A percentile compares a stretch with the other conserved stretches of the same genome.
Evolutionary conservation across 345 rosid species (phyloP).

Genomic region (Trapa incisa): DNA sequence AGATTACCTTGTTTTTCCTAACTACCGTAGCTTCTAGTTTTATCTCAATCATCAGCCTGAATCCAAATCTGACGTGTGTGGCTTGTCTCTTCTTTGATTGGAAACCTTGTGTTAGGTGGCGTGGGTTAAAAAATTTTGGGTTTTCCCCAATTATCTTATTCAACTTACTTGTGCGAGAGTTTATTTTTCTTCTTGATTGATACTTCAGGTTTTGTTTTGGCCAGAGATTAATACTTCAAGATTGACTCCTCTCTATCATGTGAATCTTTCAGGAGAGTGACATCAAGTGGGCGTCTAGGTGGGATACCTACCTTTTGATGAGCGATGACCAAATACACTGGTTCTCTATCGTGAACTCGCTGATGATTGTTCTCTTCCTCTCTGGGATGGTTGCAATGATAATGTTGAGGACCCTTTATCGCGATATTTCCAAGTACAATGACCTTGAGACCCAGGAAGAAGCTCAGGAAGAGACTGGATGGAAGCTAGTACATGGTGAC

Average conservation of each 20-base stretch:
- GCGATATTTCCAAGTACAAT: slow-evolving; percentile 22
- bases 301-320: not conserved
- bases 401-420: not conserved
- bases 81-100: not conserved
- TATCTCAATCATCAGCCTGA: not conserved
- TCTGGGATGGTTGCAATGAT: not conserved
- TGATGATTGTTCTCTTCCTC: not conserved
- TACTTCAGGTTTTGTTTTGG: not conserved
- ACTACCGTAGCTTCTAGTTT: not conserved
- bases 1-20: not conserved
- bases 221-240: too few relatives aligned
- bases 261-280: slow-evolving; percentile 17
- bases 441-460: slow-evolving; percentile 35
- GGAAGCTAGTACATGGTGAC: slow-evolving; percentile 34
- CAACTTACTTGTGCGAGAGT: not conserved
- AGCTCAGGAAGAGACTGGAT: slow-evolving; percentile 32
- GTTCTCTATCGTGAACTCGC: not conserved
- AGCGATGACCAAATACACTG: not conserved
- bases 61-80: not conserved
- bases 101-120: not conserved
- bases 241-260: not conserved
- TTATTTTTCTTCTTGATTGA: not conserved
- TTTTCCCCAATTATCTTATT: not conserved
- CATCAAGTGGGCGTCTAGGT: slow-evolving; percentile 34
- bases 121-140: not conserved